Conservation (phyloP, 495 filamentous ascomycete genomes). For the Podospora anserina region DNA sequence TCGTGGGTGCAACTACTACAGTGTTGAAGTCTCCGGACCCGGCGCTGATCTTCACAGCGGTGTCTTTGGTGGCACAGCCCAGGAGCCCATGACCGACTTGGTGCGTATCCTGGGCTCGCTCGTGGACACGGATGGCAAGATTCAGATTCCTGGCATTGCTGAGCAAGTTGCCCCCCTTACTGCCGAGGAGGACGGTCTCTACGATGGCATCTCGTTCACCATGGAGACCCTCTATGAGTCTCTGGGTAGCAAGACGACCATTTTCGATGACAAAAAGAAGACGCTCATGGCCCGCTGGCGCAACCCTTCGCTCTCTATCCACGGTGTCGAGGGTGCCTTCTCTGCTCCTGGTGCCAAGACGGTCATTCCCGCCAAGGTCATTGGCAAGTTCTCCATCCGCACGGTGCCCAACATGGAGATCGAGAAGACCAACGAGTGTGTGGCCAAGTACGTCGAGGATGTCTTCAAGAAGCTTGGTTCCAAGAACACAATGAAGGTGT, state of each 20-base stretch:
- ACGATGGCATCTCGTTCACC: constrained; percentile 81
- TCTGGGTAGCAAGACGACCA: constrained; percentile 78
- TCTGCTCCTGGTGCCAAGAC: constrained; percentile 94
- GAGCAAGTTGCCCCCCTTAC: constrained; percentile 88
- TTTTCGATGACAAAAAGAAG: constrained; percentile 77
- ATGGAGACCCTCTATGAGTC: constrained; percentile 94
- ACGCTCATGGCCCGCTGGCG: constrained; percentile 96
- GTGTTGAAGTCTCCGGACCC: constrained; percentile 78
- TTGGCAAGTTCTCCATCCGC: constrained; percentile 95
- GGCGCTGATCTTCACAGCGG: constrained; percentile 93
- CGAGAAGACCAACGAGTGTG: constrained; percentile 76
- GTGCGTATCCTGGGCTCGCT: constrained; percentile 74
- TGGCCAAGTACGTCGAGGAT: constrained; percentile 73
- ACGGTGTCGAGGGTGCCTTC: constrained; percentile 95
- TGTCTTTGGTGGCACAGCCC: constrained; percentile 91
- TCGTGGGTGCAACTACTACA: constrained; percentile 97
- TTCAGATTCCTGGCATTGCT: constrained; percentile 81
- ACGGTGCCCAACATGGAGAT: constrained; percentile 98
- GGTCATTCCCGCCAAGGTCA: constrained; percentile 95
- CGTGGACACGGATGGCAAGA: constrained; percentile 86
- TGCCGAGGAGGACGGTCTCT: constrained; percentile 80
- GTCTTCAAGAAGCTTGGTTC: constrained; percentile 77
- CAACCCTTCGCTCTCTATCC: constrained; percentile 89
- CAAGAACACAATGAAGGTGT: constrained; percentile 85
- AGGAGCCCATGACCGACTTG: constrained; percentile 98